Evolutionary conservation across 2,329 filamentous ascomycete genomes (phyloP), one percentile per base, ranked within the genome.

Genomic region (Xylaria multiplex): DNA sequence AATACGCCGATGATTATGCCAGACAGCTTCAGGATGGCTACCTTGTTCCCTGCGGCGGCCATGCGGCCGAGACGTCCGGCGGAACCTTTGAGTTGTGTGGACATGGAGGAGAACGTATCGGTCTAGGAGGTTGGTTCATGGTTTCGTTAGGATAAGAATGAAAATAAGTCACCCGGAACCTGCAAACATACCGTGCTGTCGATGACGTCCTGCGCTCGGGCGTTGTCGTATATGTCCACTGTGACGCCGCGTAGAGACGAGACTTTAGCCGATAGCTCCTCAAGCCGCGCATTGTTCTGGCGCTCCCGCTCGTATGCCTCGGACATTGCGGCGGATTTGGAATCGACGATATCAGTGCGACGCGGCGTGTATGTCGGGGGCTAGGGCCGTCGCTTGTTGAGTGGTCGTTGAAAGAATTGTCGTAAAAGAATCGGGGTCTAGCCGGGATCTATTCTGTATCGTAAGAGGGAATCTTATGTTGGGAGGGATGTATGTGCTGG

Each of bases 161-260:
- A 11, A 14, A 11, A 35, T 14, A 3, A 22, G 48, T 63, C 62
- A 19, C 62, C 27, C 27, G 62, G 22, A 11, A 19, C 14, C 37
- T 3, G 22, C 3, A 11, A 24, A 14, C 88, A 65, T 85, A 96
- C 93, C 45, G 92, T 95, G 75, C 88, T 90, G 80, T 99, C 93
- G 72, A 99, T 92, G 69, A 97, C 88, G 71, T 91, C 88, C 74
- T 98, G 95, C 73, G 92, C 88, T 65, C 93, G 89, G 56, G 96
- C 96, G 78, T 96, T 93, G 81, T 98, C 94, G 85, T 98, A 97
- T 76, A 99, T 99, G 82, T 99, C 93, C 71, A 98, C 89, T 48
- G 96, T 99, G 57, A 99, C 93, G 79, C 92, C 92, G 76, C 95
- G 93, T 69, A 99, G 87, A 59, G 93, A 93, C 19, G 92, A 92